Evolutionary conservation across 2,329 filamentous ascomycete genomes (phyloP), one percentile per base, ranked within the genome.

Genomic region (Mollisia scopiformis): DNA sequence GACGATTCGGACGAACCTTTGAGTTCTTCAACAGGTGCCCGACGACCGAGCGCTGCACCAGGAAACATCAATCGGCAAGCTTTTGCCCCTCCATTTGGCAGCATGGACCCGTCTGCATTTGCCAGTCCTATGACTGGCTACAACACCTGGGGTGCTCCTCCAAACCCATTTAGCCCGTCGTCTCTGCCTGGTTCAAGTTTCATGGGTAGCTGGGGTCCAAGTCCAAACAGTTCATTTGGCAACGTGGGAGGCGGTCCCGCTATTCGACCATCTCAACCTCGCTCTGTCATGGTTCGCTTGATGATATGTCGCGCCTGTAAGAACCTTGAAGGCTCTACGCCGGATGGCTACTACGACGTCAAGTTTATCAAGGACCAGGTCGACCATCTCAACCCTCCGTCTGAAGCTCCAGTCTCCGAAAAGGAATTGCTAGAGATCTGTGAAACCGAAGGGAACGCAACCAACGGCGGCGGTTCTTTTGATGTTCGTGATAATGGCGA

Each of bases 401-500:
- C 79, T 27, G 69, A 75, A 16, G 74, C 76, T 6, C 69, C 74
- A 2, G 69, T 86, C 80, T 74, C 80, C 66, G 75, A 86, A 80
- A 71, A 82, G 27, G 93, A 97, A 70, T 82, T 98, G 68, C 82
- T 94, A 39, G 87, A 91, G 59, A 90, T 67, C 61, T 95, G 91
- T 74, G 94, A 98, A 70, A 97, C 94, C 0, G 92, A 97, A 73
- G 95, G 95, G 59, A 96, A 90, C 69, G 74, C 80, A 2, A 86
- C 88, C 61, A 98, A 98, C 70, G 95, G 95, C 49, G 94, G 94
- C 47, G 95, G 95, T n/a, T 89, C 84, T 27, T 96, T 99, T 71
- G 87, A 90, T n/a, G 66, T 73, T 46, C 70, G 72, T 19, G 55
- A 62, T 53, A 68, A 71, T 58, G 64, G 55, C 5, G 66, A 69